Conservation (phyloP, 768 basidiomycete species). For the Phlegmacium glaucopus region DNA sequence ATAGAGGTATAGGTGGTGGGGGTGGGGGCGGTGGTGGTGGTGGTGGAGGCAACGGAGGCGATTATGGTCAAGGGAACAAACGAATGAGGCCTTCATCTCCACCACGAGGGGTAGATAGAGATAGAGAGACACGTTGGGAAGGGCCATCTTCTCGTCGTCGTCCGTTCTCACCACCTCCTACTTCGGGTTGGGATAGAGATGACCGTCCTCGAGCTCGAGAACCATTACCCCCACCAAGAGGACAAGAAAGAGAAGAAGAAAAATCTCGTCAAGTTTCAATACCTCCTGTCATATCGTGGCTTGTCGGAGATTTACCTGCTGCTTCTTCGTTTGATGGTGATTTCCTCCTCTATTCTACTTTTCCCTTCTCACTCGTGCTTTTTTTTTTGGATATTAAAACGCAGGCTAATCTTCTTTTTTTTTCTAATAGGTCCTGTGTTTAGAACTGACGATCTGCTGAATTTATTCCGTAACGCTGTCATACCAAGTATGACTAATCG, state of each 20-base stretch:
- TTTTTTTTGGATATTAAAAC: neutral
- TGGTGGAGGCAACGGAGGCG: conserved; percentile 10
- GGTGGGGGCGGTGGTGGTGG: conserved; percentile 14
- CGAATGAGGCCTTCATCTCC: conserved; percentile 26
- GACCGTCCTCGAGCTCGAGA: conserved; percentile 5
- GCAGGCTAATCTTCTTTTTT: conserved; percentile 2
- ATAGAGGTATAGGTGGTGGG: conserved; percentile 16
- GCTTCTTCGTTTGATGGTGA: conserved; percentile 80
- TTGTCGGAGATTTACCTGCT: conserved; percentile 76
- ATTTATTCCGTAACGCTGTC: conserved; percentile 74
- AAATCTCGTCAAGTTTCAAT: conserved; percentile 39
- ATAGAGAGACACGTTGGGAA: conserved; percentile 31
- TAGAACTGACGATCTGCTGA: conserved; percentile 87
- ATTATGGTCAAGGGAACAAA: conserved; percentile 33
- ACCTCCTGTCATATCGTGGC: conserved; percentile 71
- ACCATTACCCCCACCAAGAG: conserved; percentile 29
- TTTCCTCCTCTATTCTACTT: conserved; percentile 22
- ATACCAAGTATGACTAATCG: conserved; percentile 60
- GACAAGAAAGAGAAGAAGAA: conserved; percentile 35
- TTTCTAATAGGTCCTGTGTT: conserved; percentile 72
- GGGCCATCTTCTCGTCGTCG: conserved; percentile 41
- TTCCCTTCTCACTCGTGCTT: neutral
- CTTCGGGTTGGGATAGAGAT: neutral
- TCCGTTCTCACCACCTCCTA: conserved; percentile 41
- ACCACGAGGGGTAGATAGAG: conserved; percentile 25